phyloP scores from a whole-genome alignment of 805 yeast species.

The Starmera caribaea region DNA sequence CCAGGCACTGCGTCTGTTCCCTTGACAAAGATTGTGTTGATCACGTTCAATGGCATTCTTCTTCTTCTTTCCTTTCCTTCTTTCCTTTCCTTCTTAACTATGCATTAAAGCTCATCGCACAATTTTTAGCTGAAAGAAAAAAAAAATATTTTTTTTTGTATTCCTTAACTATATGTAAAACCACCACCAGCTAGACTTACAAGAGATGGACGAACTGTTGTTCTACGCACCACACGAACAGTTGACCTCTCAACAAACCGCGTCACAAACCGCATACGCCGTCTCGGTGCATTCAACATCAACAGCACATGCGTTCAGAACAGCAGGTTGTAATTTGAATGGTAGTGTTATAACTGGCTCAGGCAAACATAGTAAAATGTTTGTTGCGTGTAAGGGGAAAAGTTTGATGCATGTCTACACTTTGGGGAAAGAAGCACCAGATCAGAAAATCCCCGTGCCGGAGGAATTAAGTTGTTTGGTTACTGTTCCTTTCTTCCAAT shows the following conservation, averaged over 20 bases:
- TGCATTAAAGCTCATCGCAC: not conserved
- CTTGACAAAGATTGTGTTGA: constrained; percentile 57
- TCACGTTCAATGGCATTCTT: constrained; percentile 78
- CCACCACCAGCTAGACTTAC: not conserved
- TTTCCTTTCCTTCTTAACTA: not conserved
- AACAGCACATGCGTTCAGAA: constrained; percentile 33
- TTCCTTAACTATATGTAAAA: not conserved
- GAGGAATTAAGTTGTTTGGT: constrained; percentile 59
- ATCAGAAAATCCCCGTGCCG: constrained; percentile 78
- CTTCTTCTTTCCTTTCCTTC: not conserved
- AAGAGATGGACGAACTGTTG: constrained; percentile 40
- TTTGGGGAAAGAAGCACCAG: constrained; percentile 60
- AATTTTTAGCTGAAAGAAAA: too few species aligned
- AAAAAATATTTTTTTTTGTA: not conserved
- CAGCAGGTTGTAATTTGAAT: constrained; percentile 35
- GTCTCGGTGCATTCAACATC: constrained; percentile 33
- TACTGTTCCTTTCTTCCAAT: constrained; percentile 27
- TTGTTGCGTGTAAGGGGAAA: constrained; percentile 59
- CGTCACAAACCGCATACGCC: constrained; percentile 30
- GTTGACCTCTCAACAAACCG: constrained; percentile 34
- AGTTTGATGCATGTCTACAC: constrained; percentile 69
- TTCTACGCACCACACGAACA: constrained; percentile 36
- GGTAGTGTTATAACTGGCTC: constrained; percentile 44
- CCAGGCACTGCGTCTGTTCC: constrained; percentile 76
- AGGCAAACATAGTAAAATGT: constrained; percentile 23